These are phyloP conservation scores for Fistulinella cinereoalba DNA, from an alignment of 1,284 basidiomycete genomes.

Conservation along the genomic window DNA sequence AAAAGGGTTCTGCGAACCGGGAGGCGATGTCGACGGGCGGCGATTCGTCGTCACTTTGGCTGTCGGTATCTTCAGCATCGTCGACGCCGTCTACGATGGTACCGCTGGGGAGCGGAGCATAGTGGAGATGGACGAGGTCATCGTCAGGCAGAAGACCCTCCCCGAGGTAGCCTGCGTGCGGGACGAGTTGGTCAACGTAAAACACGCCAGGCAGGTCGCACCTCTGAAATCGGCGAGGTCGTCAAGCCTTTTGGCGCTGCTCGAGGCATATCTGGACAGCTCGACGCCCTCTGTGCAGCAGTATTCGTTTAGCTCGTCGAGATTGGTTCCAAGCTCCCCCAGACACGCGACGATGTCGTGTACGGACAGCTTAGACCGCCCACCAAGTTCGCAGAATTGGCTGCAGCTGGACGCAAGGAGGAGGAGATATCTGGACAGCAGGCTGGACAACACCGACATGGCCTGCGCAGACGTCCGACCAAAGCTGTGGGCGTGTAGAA, in stretches of 20 bases:
- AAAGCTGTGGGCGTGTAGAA: slow-evolving; percentile 72
- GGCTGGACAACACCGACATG: slow-evolving; percentile 61
- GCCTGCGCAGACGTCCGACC: slow-evolving; percentile 70
- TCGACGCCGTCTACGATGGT: slow-evolving; percentile 37
- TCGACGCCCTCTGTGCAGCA: slow-evolving; percentile 61
- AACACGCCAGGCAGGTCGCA: slow-evolving; percentile 29
- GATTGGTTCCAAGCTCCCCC: slow-evolving; percentile 64
- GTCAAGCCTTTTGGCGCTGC: slow-evolving; percentile 59
- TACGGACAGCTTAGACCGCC: slow-evolving; percentile 51
- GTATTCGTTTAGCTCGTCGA: slow-evolving; percentile 70
- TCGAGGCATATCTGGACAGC: slow-evolving; percentile 58
- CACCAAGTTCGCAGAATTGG: slow-evolving; percentile 69
- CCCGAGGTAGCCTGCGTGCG: slow-evolving; percentile 52
- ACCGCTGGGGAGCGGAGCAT: slow-evolving; percentile 36
- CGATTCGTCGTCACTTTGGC: slow-evolving; percentile 27
- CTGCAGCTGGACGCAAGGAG: slow-evolving; percentile 62
- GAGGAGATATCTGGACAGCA: slow-evolving; percentile 67
- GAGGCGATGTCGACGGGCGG: not conserved
- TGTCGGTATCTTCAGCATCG: slow-evolving; percentile 39
- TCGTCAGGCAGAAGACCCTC: slow-evolving; percentile 56
- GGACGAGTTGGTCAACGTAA: slow-evolving; percentile 8
- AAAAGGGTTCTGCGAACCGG: slow-evolving; percentile 15
- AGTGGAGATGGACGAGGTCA: slow-evolving; percentile 54
- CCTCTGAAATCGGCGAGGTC: slow-evolving; percentile 70
- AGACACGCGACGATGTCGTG: slow-evolving; percentile 63